phyloP scores from a whole-genome alignment of 345 rosid genomes.

The Bruguiera parviflora region DNA sequence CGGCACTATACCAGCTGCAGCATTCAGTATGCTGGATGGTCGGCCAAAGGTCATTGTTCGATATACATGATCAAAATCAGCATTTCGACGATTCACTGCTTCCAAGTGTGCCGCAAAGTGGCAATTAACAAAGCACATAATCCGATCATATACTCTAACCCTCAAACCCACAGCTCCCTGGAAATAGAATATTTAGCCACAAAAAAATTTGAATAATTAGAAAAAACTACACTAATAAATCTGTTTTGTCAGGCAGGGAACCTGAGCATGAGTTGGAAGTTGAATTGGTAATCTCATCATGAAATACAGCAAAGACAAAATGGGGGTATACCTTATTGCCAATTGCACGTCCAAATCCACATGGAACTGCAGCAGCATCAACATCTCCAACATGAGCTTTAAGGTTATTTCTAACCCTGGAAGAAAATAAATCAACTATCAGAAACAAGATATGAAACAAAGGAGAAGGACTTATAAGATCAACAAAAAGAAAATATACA shows the following conservation, averaged over 20 bases:
- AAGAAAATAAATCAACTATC: constrained; percentile 8
- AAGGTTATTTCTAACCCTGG: constrained; percentile 81
- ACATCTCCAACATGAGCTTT: constrained; percentile 85
- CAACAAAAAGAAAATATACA: background rate
- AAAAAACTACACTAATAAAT: too few species aligned
- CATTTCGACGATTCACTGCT: constrained; percentile 67
- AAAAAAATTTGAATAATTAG: background rate
- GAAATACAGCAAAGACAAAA: background rate
- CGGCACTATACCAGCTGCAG: constrained; percentile 64
- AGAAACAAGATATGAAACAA: constrained; percentile 7
- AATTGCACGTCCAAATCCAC: constrained; percentile 98
- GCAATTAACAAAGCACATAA: constrained; percentile 68
- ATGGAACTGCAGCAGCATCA: constrained; percentile 96
- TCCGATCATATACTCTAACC: constrained; percentile 58
- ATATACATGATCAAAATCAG: constrained; percentile 71
- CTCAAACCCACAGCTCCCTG: constrained; percentile 88
- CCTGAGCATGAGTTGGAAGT: too few species aligned
- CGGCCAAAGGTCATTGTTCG: constrained; percentile 60
- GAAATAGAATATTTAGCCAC: constrained; percentile 3
- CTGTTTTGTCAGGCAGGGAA: too few species aligned
- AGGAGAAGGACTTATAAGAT: background rate
- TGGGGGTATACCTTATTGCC: constrained; percentile 73
- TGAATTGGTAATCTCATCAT: background rate
- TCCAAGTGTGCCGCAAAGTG: constrained; percentile 82
- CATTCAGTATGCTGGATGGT: constrained; percentile 37